Base-by-base conservation (phyloP, 1,284 basidiomycete genomes). In the Tilletia setariae region DNA sequence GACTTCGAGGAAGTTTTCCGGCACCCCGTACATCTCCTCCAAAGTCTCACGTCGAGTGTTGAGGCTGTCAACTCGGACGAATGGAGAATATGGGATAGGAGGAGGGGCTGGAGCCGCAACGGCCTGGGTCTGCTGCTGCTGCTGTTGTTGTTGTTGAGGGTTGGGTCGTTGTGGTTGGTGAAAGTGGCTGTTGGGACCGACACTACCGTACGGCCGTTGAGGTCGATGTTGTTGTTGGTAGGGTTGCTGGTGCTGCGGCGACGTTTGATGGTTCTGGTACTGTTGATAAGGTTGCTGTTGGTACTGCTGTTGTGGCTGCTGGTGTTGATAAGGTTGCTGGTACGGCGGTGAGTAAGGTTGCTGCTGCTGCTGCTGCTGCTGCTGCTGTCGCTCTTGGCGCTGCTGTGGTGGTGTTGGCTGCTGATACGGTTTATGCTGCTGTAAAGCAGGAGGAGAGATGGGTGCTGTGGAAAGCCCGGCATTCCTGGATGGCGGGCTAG, bases 1-100 rank as follows among this genome's bases (percentile, higher is more conserved):
- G 76, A 99, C 97, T 85, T 98, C 96, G 67, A 98, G 86, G 83
- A 97, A 98, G 82, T 93, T 96, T 84, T 99, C 96, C 42, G 84
- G 84, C 1, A 83, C 83, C 47, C 90, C 92, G 82, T 97, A 98
- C 93, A 97, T 97, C 85, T 98, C 94, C 84, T 97, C 94, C 77
- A 94, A 69, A 0, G 75, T 72, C 47, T 81, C 79, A 0, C 71
- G 62, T 0, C 76, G 71, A 2, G 70, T 69, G 47, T 65, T 68
- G 61, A 79, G 69, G 49, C 74, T 77, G 30, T 81, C 79, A 8
- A 82, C 79, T 2, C 80, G 70, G 0, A 79, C 80, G 61, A 82
- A 82, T 0, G 80, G 80, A 9, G 79, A 81, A 65, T 81, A 82
- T 35, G 76, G 67, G 15, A 74, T 70, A 2, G 75, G 43, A 66